Evolutionary conservation across 2,329 filamentous ascomycete species (phyloP).

Genomic region (Chrysosporium queenslandicum): DNA sequence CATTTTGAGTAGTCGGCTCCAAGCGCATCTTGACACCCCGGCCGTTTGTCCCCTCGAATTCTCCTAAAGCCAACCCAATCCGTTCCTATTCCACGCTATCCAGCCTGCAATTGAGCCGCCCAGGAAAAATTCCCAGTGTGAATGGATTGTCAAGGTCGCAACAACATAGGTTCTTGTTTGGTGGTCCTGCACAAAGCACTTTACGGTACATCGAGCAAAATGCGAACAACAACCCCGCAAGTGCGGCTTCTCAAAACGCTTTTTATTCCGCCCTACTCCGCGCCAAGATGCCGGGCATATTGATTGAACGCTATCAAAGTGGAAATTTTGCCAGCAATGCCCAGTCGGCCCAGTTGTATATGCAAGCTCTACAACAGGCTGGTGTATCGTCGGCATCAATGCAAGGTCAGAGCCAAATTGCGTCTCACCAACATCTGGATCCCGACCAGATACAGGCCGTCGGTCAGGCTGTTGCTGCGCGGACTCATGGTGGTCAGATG

Average conservation of each 20-base stretch:
- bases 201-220: slow-evolving; percentile 81
- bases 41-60: background rate
- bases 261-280: slow-evolving; percentile 88
- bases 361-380: slow-evolving; percentile 59
- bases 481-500: slow-evolving; percentile 56
- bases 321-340: slow-evolving; percentile 74
- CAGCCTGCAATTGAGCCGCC: slow-evolving; percentile 21
- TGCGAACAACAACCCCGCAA: slow-evolving; percentile 84
- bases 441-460: slow-evolving; percentile 63
- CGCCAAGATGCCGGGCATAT: slow-evolving; percentile 86
- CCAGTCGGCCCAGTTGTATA: slow-evolving; percentile 67
- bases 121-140: slow-evolving; percentile 20
- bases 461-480: slow-evolving; percentile 70
- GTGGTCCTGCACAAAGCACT: slow-evolving; percentile 43
- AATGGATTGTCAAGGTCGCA: slow-evolving; percentile 25
- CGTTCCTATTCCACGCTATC: slow-evolving; percentile 30
- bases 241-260: slow-evolving; percentile 77
- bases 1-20: background rate
- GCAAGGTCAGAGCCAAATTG: slow-evolving; percentile 17
- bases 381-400: slow-evolving; percentile 28
- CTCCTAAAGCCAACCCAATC: slow-evolving; percentile 10
- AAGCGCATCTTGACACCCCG: background rate
- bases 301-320: slow-evolving; percentile 81
- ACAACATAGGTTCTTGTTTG: slow-evolving; percentile 33
- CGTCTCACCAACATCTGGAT: slow-evolving; percentile 37